Evolutionary conservation across 1,139 yeast genomes (phyloP).

Genomic region (Pichia inconspicua): DNA sequence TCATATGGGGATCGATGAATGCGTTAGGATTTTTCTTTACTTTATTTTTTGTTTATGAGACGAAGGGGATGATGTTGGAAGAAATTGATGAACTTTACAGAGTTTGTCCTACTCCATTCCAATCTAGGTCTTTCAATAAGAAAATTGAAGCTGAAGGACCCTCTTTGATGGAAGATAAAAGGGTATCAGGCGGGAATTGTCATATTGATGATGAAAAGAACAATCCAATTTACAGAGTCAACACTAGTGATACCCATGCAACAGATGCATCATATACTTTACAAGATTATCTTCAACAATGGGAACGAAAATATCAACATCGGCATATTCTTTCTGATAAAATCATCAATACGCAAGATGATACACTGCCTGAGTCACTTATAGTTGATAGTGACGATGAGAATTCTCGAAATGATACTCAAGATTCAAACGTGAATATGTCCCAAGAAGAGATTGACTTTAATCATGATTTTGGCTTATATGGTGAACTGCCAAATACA

Average conservation of each 20-base stretch:
- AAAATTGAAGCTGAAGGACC: slow-evolving; percentile 28
- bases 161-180: not conserved
- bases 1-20: slow-evolving; percentile 70
- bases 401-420: not conserved
- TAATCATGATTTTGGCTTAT: slow-evolving; percentile 6
- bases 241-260: not conserved
- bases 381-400: not conserved
- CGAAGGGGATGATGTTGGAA: slow-evolving; percentile 59
- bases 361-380: slow-evolving; percentile 1
- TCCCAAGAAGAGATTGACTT: not conserved
- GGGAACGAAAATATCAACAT: slow-evolving; percentile 8
- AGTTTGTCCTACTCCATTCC: slow-evolving; percentile 39
- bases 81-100: slow-evolving; percentile 54
- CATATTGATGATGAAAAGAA: not conserved
- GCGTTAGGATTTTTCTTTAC: slow-evolving; percentile 45
- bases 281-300: slow-evolving; percentile 8
- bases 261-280: slow-evolving; percentile 1
- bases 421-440: not conserved
- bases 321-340: slow-evolving; percentile 7
- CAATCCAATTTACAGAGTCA: not conserved
- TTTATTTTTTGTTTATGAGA: slow-evolving; percentile 53
- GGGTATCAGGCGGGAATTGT: not conserved
- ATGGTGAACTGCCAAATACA: slow-evolving; percentile 3
- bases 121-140: slow-evolving; percentile 26
- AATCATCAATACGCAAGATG: slow-evolving; percentile 3